Conservation (phyloP, 208 protist genomes). For the Wallacemonas rigidus region DNA sequence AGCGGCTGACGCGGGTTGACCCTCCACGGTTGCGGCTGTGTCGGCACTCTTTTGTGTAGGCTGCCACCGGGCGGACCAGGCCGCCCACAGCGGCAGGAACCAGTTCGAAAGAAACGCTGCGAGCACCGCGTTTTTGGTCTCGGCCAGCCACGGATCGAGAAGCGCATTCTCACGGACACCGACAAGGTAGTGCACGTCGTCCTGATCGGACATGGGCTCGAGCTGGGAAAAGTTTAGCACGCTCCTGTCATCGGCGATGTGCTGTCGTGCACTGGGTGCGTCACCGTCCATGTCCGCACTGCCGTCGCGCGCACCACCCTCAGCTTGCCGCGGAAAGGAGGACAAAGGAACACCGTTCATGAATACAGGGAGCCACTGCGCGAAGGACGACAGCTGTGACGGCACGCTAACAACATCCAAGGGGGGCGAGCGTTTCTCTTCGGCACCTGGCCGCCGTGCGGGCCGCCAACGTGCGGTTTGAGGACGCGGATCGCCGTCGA, state of each 20-base stretch:
- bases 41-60: background rate
- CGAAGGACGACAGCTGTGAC: background rate
- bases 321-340: background rate
- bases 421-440: background rate
- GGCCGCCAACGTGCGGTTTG: too few species aligned
- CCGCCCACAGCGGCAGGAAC: slow-evolving; percentile 32
- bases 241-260: background rate
- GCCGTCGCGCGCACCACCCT: slow-evolving; percentile 24
- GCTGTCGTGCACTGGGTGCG: too few species aligned
- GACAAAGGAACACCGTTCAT: background rate
- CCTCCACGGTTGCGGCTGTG: background rate
- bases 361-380: slow-evolving; percentile 10
- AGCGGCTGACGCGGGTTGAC: background rate
- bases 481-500: too few species aligned
- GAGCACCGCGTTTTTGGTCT: slow-evolving; percentile 30
- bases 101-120: slow-evolving; percentile 22
- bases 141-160: slow-evolving; percentile 25
- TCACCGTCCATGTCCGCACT: slow-evolving; percentile 21
- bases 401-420: background rate
- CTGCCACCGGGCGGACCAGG: background rate
- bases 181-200: slow-evolving; percentile 29
- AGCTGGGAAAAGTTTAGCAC: background rate
- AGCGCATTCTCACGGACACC: slow-evolving; percentile 29
- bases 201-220: slow-evolving; percentile 21
- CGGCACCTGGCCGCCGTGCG: background rate